These are phyloP conservation scores for Ceratocystis colombiana DNA, from an alignment of 2,329 filamentous ascomycete species.

Conservation along the genomic window DNA sequence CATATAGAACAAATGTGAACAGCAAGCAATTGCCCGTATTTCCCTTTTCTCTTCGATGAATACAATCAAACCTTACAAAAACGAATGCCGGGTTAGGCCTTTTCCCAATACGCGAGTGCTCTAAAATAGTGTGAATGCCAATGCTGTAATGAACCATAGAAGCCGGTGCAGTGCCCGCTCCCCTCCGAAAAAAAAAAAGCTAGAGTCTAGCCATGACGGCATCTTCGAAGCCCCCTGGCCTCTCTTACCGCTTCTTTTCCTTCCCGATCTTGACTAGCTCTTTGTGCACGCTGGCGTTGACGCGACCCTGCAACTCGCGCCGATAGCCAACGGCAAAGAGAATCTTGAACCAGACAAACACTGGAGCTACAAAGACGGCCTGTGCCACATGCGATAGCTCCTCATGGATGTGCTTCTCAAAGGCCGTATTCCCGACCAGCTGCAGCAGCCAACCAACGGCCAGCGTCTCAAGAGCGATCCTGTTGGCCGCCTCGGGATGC, in stretches of 20 bases:
- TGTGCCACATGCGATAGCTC: slow-evolving; percentile 78
- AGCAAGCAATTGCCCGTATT: neutral
- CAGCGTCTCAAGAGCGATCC: slow-evolving; percentile 56
- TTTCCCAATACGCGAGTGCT: too few relatives aligned
- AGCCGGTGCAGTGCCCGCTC: neutral
- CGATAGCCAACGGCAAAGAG: slow-evolving; percentile 87
- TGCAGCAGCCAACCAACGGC: slow-evolving; percentile 74
- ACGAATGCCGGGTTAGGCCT: too few relatives aligned
- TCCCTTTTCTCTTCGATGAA: neutral
- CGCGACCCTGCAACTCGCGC: slow-evolving; percentile 69
- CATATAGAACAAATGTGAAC: neutral
- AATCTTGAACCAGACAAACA: slow-evolving; percentile 95
- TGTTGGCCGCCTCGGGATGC: slow-evolving; percentile 41
- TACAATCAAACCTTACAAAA: too few relatives aligned
- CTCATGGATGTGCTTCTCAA: slow-evolving; percentile 54
- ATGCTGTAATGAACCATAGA: slow-evolving; percentile 14
- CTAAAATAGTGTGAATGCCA: slow-evolving; percentile 6
- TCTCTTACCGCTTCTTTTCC: slow-evolving; percentile 40
- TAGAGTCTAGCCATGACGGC: too few relatives aligned
- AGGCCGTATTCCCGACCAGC: slow-evolving; percentile 83
- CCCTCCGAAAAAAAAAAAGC: too few relatives aligned
- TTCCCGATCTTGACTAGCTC: slow-evolving; percentile 67
- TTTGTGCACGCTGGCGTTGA: slow-evolving; percentile 63
- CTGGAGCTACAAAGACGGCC: slow-evolving; percentile 81
- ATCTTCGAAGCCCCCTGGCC: too few relatives aligned